phyloP scores from a whole-genome alignment of 179 eudicot species.

The Vitellaria paradoxa region DNA sequence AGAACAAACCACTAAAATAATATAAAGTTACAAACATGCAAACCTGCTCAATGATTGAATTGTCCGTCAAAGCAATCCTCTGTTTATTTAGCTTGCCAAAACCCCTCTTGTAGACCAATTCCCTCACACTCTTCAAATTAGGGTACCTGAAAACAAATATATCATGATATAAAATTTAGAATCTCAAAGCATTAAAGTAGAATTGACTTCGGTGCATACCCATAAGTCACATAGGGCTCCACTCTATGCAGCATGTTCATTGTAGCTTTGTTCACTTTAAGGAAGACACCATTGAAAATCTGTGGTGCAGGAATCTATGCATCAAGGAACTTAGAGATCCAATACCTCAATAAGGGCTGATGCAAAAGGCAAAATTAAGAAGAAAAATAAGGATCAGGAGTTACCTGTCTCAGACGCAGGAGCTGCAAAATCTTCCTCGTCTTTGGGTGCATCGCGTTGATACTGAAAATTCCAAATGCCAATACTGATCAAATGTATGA shows the following conservation, averaged over 20 bases:
- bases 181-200: neutral
- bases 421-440: slow-evolving; percentile 63
- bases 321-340: neutral
- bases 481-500: neutral
- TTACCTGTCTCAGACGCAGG: slow-evolving; percentile 69
- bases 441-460: slow-evolving; percentile 70
- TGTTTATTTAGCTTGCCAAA: slow-evolving; percentile 74
- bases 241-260: slow-evolving; percentile 49
- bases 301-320: slow-evolving; percentile 9
- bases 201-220: slow-evolving; percentile 21
- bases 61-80: slow-evolving; percentile 72
- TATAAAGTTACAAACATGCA: neutral
- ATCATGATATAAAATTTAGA: neutral
- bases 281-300: slow-evolving; percentile 59
- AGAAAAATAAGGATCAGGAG: neutral
- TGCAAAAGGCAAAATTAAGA: too few relatives aligned
- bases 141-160: slow-evolving; percentile 48
- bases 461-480: slow-evolving; percentile 34
- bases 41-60: slow-evolving; percentile 68
- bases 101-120: slow-evolving; percentile 72
- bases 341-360: neutral
- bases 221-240: slow-evolving; percentile 54
- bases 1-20: neutral
- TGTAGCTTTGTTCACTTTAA: slow-evolving; percentile 49
- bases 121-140: slow-evolving; percentile 69